Base-by-base conservation (phyloP, 78 protist genomes). In the Cavenderia fasciculata region DNA sequence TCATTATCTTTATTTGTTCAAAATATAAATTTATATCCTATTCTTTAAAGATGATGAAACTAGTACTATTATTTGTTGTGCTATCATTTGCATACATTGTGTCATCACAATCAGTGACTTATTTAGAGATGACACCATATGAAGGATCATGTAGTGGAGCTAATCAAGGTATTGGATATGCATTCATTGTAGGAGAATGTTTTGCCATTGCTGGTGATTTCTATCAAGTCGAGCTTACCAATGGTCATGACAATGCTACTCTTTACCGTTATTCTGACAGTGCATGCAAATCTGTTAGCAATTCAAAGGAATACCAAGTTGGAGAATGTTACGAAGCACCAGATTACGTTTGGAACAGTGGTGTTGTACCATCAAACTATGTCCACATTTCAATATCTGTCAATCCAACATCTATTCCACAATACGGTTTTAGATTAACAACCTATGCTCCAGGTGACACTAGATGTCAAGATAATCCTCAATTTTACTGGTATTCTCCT, bases 361-460 rank as follows among this genome's bases (percentile, higher is more conserved):
- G 43, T 5, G 66, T 31, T 31, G 38, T 6, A 4, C 31, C 66
- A 23, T 29, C 4, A 3, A 59, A 59, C 38, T 59, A 59, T 38
- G 66, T 59, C 5, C n/a, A 59, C 21, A 11, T 59, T 31, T 10
- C 41, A 7, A 6, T 31, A 6, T 29, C 10, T 6, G 66, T 59
- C 4, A 59, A 59, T 59, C 66, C 66, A 59, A 5, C 66, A 4
- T 31, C 4, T 11, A 59, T 59, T 59, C 66, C 31, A 59, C 41
- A 23, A 31, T 59, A 23, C 31, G 66, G 66, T 14, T 18, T 16
- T 11, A 6, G 66, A 23, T 38, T 29, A 31, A 59, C 66, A 7
- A 59, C 66, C 66, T 59, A 59, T 59, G 66, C 66, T 31, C 66
- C 66, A 10, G 66, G 66, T 59, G 66, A 59, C 33, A 5, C 4